Conservation (phyloP, 208 protist genomes). For the Crithidia expoeki region DNA sequence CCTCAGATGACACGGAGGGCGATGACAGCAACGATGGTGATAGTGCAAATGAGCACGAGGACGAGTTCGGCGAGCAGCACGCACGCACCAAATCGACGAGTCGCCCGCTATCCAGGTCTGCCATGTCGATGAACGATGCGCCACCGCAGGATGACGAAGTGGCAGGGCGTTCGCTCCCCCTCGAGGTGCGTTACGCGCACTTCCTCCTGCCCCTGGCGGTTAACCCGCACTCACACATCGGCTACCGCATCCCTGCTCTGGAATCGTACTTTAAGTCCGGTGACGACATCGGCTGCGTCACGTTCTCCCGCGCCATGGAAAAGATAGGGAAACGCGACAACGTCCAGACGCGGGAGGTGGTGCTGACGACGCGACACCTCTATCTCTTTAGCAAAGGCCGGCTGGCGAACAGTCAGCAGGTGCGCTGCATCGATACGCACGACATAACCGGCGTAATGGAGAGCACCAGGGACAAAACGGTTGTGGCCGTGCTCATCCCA, state of each 20-base stretch:
- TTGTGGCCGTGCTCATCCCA: conserved; percentile 59
- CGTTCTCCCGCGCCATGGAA: conserved; percentile 64
- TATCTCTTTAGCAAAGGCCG: conserved; percentile 55
- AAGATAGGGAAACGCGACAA: conserved; percentile 64
- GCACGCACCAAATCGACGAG: neutral
- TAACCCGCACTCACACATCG: conserved; percentile 51
- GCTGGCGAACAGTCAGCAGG: conserved; percentile 32
- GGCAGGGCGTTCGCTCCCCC: neutral
- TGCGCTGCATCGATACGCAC: conserved; percentile 47
- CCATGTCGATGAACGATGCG: neutral
- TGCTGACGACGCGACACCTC: conserved; percentile 50
- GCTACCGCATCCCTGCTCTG: conserved; percentile 37
- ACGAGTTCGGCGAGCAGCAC: neutral
- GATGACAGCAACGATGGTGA: conserved; percentile 11
- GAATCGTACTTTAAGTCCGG: conserved; percentile 42
- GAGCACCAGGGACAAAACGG: conserved; percentile 39
- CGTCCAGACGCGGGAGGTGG: conserved; percentile 49
- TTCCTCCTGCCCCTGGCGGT: conserved; percentile 38
- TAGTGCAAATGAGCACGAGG: neutral
- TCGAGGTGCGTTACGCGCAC: conserved; percentile 16
- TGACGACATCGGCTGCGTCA: conserved; percentile 44
- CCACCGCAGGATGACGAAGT: neutral
- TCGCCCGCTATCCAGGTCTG: neutral
- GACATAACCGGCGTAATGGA: conserved; percentile 63
- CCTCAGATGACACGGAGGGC: conserved; percentile 28